Base-by-base conservation (phyloP, 495 filamentous ascomycete species). In the Podospora pseudoanserina region DNA sequence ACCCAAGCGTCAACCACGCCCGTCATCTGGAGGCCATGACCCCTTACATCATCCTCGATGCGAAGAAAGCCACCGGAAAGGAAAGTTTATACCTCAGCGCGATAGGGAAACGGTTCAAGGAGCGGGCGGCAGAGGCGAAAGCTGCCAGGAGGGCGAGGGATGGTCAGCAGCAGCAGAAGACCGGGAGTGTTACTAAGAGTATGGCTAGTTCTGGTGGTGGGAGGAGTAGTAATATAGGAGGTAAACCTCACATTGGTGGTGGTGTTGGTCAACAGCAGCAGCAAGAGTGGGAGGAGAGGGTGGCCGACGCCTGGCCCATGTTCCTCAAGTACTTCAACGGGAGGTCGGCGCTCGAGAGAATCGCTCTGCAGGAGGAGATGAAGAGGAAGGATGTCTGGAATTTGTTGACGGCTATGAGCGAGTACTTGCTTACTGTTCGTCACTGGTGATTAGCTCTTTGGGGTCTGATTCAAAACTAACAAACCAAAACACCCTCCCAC, bases 271-370 rank as follows among this genome's bases (percentile, higher is more conserved):
- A 62, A 4, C 53, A 58, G 49, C 11, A 69, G 26, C 11, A 26
- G 9, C 39, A 19, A 20, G 76, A 71, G 28, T 74, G 77, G 71
- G 78, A 85, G 63, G 77, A 78, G 49, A 78, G 81, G 28, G 80
- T 82, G 13, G 77, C 75, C 63, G 80, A 79, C 65, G 81, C 80
- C 23, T 86, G 84, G 76, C 83, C 84, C 55, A 77, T 78, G 39
- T 84, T 91, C 54, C 80, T 89, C 71, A 91, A 90, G 75, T 96
- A 97, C 77, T 92, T 97, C 70, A 94, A 98, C 78, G 95, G 95
- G 1, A 82, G 84, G 58, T 88, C 92, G 76, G 92, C 94, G 5
- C 79, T 99, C 54, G 95, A 99, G 81, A 90, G 94, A 76, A 91
- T 98, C 73, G 84, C 88, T 0, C 84, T 93, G 13, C 83, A 88